Conservation (phyloP, 768 basidiomycete species). For the Obba rivulosa region DNA sequence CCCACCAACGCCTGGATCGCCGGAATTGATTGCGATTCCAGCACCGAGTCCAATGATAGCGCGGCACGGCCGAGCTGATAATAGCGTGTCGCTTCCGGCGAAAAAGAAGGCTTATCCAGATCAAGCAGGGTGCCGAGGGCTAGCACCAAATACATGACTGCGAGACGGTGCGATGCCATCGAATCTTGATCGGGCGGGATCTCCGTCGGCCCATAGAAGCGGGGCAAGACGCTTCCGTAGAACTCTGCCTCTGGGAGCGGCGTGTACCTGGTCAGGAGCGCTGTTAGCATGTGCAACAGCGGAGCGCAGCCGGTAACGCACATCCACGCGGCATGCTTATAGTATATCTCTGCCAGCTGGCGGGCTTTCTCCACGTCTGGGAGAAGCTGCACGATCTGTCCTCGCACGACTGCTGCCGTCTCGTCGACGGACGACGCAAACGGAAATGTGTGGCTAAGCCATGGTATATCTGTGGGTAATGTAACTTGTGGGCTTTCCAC, state of each 20-base stretch:
- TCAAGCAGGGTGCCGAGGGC: slow-evolving; percentile 62
- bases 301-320: slow-evolving; percentile 26
- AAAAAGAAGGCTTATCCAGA: slow-evolving; percentile 46
- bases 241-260: slow-evolving; percentile 61
- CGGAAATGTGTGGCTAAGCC: slow-evolving; percentile 58
- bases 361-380: slow-evolving; percentile 33
- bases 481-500: slow-evolving; percentile 31
- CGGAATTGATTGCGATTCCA: slow-evolving; percentile 58
- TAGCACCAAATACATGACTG: slow-evolving; percentile 59
- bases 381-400: slow-evolving; percentile 39
- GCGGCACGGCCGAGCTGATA: slow-evolving; percentile 59
- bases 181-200: slow-evolving; percentile 30
- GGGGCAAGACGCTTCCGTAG: slow-evolving; percentile 43
- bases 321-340: slow-evolving; percentile 69
- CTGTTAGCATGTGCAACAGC: slow-evolving; percentile 1
- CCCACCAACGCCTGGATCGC: slow-evolving; percentile 63
- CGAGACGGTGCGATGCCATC: slow-evolving; percentile 46
- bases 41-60: slow-evolving; percentile 54
- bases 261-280: slow-evolving; percentile 45
- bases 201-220: slow-evolving; percentile 42
- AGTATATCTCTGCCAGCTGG: slow-evolving; percentile 48
- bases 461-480: slow-evolving; percentile 49
- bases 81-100: slow-evolving; percentile 50
- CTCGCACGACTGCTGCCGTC: slow-evolving; percentile 38
- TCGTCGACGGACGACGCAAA: slow-evolving; percentile 39